Conservation (phyloP, 2,329 filamentous ascomycete species). For the Alternaria sp. region DNA sequence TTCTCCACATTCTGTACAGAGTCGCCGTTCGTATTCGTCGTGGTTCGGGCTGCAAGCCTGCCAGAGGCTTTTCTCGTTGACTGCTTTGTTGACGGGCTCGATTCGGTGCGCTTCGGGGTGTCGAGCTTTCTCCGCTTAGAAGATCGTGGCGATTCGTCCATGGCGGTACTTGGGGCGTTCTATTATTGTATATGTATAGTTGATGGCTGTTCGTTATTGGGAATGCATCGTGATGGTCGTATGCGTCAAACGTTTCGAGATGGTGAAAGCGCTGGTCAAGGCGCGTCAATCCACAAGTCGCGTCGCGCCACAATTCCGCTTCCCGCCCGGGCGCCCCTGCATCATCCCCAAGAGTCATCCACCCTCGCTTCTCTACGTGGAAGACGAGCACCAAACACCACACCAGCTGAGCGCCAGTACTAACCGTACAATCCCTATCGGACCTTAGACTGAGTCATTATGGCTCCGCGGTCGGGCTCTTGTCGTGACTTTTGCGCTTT, state of each 20-base stretch:
- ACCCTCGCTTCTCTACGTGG: background rate
- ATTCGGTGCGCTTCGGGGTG: conserved; percentile 28
- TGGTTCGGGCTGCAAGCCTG: conserved; percentile 25
- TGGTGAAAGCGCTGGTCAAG: conserved; percentile 12
- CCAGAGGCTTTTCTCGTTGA: conserved; percentile 29
- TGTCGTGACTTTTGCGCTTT: background rate
- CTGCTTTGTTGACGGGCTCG: conserved; percentile 28
- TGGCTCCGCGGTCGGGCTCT: background rate
- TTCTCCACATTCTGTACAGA: conserved; percentile 12
- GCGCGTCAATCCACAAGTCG: conserved; percentile 21
- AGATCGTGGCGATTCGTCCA: conserved; percentile 46
- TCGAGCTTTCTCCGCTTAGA: conserved; percentile 48
- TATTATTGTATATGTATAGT: background rate
- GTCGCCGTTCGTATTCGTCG: conserved; percentile 18
- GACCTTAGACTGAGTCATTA: background rate
- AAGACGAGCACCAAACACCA: background rate
- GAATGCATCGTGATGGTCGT: conserved; percentile 9
- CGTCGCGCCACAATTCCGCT: conserved; percentile 26
- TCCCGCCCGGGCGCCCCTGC: conserved; percentile 11
- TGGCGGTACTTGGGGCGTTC: conserved; percentile 9
- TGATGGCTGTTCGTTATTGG: conserved; percentile 1
- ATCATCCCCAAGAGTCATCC: conserved; percentile 13
- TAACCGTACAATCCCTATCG: background rate
- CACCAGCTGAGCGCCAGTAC: background rate
- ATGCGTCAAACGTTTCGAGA: conserved; percentile 2